These are phyloP conservation scores for Penicillium sp. DNA, from an alignment of 2,329 filamentous ascomycete genomes.

Conservation along the genomic window DNA sequence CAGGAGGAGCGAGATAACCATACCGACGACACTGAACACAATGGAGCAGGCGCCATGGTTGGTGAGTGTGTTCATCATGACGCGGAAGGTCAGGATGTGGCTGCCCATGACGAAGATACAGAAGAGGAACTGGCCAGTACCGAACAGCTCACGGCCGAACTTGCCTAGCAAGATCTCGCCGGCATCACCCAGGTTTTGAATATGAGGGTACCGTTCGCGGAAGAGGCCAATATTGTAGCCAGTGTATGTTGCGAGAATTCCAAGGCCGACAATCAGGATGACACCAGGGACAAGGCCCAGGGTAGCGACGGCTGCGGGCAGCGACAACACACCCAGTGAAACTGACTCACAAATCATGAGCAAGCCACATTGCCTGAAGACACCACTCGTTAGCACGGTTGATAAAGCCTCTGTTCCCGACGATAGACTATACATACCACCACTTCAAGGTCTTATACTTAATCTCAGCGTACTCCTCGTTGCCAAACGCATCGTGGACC, in stretches of 20 bases:
- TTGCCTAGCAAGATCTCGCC: constrained; percentile 54
- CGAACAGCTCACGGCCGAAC: constrained; percentile 55
- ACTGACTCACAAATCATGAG: constrained; percentile 24
- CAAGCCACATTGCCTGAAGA: constrained; percentile 19
- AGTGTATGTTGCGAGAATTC: constrained; percentile 50
- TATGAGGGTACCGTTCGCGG: constrained; percentile 48
- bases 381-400: background rate
- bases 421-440: constrained; percentile 15
- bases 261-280: constrained; percentile 47
- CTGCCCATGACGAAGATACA: constrained; percentile 61
- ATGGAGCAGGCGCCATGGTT: constrained; percentile 55
- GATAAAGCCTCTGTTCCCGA: background rate
- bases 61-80: constrained; percentile 59
- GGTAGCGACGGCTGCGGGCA: constrained; percentile 18
- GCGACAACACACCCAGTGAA: constrained; percentile 20
- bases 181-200: constrained; percentile 60
- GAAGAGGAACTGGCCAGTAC: constrained; percentile 54
- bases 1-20: constrained; percentile 45
- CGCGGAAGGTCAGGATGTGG: constrained; percentile 60
- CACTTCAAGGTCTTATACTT: constrained; percentile 23
- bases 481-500: constrained; percentile 20
- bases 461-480: constrained; percentile 21
- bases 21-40: constrained; percentile 52
- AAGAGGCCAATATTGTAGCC: constrained; percentile 54
- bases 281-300: constrained; percentile 33